These are phyloP conservation scores for Tetraselmis chui DNA, from an alignment of 139 green algal species.

Conservation along the genomic window DNA sequence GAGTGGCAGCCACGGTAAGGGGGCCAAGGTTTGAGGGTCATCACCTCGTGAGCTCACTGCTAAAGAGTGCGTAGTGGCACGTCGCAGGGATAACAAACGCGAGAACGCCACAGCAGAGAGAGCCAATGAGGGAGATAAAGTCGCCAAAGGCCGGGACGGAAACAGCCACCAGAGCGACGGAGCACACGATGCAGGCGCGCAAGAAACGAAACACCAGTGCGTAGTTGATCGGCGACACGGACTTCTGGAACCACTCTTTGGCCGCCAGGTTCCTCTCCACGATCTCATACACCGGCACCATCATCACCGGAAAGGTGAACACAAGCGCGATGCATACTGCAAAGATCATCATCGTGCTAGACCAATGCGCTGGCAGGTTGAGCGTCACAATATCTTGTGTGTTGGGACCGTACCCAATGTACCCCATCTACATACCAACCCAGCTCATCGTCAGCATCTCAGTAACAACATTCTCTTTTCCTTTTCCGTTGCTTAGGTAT, in stretches of 20 bases:
- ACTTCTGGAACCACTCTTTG: constrained; percentile 11
- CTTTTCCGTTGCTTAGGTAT: no score
- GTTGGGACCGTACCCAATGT: constrained; percentile 17
- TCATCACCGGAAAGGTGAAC: constrained; percentile 56
- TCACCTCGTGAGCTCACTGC: constrained; percentile 9
- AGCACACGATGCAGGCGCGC: not conserved
- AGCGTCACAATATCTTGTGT: constrained; percentile 54
- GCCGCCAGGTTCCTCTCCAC: constrained; percentile 12
- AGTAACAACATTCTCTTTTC: not conserved
- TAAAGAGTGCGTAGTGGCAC: constrained; percentile 21
- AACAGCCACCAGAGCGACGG: not conserved
- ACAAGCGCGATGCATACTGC: constrained; percentile 41
- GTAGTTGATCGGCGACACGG: not conserved
- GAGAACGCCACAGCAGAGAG: constrained; percentile 18
- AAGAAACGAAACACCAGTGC: not conserved
- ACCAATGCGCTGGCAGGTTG: constrained; percentile 38
- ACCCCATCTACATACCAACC: constrained; percentile 18
- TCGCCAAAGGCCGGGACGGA: constrained; percentile 24
- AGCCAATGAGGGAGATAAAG: constrained; percentile 34
- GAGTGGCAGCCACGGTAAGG: no score
- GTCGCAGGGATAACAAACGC: constrained; percentile 28
- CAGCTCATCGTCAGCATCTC: no score
- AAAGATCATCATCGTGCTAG: constrained; percentile 34
- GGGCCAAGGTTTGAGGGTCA: no score
- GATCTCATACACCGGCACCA: constrained; percentile 38